Percentiles rank a stretch among this genome's conserved stretches.
Conservation (phyloP, 768 basidiomycete genomes). For the Agaricus blazei region DNA sequence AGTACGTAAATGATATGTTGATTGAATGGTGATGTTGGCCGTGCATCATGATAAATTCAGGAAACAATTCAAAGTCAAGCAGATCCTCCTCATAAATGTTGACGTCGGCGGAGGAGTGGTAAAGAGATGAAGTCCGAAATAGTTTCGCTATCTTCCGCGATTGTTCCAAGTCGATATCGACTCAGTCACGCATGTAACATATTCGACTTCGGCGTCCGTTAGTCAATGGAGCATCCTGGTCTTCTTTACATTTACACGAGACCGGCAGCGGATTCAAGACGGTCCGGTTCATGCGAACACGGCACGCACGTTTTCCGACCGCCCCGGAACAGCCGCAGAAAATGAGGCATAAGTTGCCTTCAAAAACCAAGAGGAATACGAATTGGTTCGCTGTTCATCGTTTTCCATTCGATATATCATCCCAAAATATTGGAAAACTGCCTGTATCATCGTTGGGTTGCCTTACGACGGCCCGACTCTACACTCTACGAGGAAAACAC, state of each 20-base stretch:
- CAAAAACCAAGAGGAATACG: too few relatives aligned
- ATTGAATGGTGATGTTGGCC: constrained; percentile 35
- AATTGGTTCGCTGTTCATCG: too few relatives aligned
- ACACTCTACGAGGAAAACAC: background rate
- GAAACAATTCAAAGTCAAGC: background rate
- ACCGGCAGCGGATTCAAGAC: too few relatives aligned
- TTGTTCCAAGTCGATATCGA: constrained; percentile 43
- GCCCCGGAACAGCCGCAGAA: too few relatives aligned
- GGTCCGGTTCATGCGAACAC: too few relatives aligned
- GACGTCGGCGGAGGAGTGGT: constrained; percentile 76
- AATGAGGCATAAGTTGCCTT: too few relatives aligned
- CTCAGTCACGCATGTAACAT: constrained; percentile 16
- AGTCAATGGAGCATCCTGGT: too few relatives aligned
- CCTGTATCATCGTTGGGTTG: background rate
- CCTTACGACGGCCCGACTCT: background rate
- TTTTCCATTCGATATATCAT: too few relatives aligned
- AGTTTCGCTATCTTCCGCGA: constrained; percentile 67
- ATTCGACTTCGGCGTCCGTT: constrained; percentile 35
- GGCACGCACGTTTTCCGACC: too few relatives aligned
- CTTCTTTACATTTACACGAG: too few relatives aligned
- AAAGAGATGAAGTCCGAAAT: constrained; percentile 45
- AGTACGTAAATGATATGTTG: too few relatives aligned
- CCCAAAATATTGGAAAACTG: too few relatives aligned
- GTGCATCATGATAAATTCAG: constrained; percentile 45
- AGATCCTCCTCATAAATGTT: constrained; percentile 18